phyloP scores from a whole-genome alignment of 139 green algal species.

The Auxenochlorella protothecoides region DNA sequence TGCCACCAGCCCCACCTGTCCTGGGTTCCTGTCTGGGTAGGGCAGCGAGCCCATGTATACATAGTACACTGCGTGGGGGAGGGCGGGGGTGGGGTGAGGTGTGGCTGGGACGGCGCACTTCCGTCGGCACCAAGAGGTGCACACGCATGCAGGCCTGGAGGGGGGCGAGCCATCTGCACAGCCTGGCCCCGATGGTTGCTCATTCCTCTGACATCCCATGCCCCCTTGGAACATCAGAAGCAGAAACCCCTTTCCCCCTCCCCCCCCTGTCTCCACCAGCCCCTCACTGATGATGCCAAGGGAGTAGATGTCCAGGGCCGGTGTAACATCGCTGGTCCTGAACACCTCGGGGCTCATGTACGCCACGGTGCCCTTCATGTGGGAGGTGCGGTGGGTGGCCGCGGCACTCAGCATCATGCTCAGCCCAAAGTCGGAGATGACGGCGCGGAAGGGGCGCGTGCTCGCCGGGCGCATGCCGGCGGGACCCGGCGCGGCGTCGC shows the following conservation, averaged over 20 bases:
- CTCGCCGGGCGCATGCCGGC: too few species aligned
- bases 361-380: slow-evolving; percentile 14
- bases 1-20: not conserved
- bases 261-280: too few species aligned
- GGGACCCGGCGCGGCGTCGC: not conserved
- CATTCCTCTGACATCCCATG: too few species aligned
- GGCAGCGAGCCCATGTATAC: slow-evolving; percentile 1
- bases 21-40: not conserved
- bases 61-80: not conserved
- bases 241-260: not conserved
- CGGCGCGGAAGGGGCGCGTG: not conserved
- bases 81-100: not conserved
- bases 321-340: slow-evolving; percentile 3
- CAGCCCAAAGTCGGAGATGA: slow-evolving; percentile 3
- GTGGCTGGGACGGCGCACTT: not conserved
- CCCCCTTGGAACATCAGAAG: not conserved
- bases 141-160: not conserved
- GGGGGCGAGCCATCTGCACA: not conserved
- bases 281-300: slow-evolving; percentile 13
- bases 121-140: not conserved
- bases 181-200: too few species aligned
- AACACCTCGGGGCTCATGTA: slow-evolving; percentile 19
- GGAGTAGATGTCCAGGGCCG: slow-evolving; percentile 19
- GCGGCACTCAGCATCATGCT: slow-evolving; percentile 1
- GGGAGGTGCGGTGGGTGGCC: slow-evolving; percentile 9